phyloP scores from a whole-genome alignment of 2,329 filamentous ascomycete species.

The Aspergillus quadrilineatus region DNA sequence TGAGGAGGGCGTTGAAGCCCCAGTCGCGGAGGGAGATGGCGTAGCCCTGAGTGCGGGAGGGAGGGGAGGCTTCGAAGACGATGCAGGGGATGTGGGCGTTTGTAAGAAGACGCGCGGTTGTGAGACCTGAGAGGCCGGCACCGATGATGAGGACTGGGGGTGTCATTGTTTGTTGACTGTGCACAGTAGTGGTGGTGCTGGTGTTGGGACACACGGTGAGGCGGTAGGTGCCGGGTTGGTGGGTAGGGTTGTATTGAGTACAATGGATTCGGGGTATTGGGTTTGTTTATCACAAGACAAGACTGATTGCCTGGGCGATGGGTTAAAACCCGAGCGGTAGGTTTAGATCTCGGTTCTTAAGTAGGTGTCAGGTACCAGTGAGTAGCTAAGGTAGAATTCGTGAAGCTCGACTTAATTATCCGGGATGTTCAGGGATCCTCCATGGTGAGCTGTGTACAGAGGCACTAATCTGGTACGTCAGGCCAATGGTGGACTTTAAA shows the following conservation, averaged over 20 bases:
- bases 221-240: no score
- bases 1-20: constrained; percentile 8
- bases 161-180: neutral
- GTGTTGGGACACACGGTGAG: neutral
- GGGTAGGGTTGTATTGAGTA: neutral
- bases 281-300: constrained; percentile 1
- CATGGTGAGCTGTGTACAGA: neutral
- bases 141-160: constrained; percentile 8
- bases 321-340: constrained; percentile 2
- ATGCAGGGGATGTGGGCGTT: constrained; percentile 12
- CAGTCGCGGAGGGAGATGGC: constrained; percentile 14
- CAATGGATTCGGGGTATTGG: neutral
- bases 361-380: neutral
- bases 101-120: constrained; percentile 9
- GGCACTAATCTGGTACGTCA: neutral
- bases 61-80: constrained; percentile 12
- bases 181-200: neutral
- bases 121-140: constrained; percentile 13
- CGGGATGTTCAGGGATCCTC: neutral
- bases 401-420: neutral
- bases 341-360: constrained; percentile 4
- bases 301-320: neutral
- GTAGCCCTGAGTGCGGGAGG: constrained; percentile 13
- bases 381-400: neutral
- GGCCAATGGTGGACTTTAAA: neutral